These are phyloP conservation scores for Hypsizygus marmoreus DNA, from an alignment of 768 basidiomycete genomes.

Conservation along the genomic window DNA sequence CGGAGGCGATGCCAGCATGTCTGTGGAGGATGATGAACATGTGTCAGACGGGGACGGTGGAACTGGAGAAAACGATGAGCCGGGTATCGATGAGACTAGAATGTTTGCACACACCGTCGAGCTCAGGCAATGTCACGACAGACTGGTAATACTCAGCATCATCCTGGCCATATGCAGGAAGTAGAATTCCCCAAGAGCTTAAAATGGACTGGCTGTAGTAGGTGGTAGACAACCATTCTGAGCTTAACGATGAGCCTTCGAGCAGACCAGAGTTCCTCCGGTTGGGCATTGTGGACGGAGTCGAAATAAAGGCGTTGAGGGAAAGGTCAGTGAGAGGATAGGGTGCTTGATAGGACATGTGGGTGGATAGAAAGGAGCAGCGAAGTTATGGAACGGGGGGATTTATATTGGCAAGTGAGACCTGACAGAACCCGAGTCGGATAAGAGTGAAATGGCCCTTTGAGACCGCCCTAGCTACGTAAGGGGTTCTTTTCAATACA, in stretches of 20 bases:
- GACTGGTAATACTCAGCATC: no score
- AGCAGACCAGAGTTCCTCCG: no score
- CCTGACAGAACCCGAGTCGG: constrained; percentile 26
- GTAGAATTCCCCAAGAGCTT: no score
- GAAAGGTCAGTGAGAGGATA: constrained; percentile 14
- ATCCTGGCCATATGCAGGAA: no score
- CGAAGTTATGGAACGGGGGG: constrained; percentile 12
- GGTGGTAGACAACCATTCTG: constrained; percentile 16
- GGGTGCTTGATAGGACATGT: constrained; percentile 23
- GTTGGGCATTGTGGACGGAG: constrained; percentile 19
- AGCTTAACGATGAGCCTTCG: no score
- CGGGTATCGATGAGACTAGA: background rate
- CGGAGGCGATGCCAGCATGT: constrained; percentile 19
- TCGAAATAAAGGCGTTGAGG: constrained; percentile 15
- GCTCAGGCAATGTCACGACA: constrained; percentile 16
- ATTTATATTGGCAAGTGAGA: constrained; percentile 34
- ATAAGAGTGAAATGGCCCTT: constrained; percentile 19
- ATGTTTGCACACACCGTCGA: constrained; percentile 26
- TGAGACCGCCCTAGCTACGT: constrained; percentile 31
- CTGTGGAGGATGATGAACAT: constrained; percentile 24
- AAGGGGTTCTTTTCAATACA: constrained; percentile 22
- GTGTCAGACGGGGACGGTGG: constrained; percentile 47
- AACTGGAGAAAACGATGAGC: constrained; percentile 25
- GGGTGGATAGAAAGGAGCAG: constrained; percentile 12
- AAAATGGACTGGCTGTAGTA: constrained; percentile 16